These are phyloP conservation scores for Venturia aucupariae DNA, from an alignment of 2,329 filamentous ascomycete species.

Conservation along the genomic window DNA sequence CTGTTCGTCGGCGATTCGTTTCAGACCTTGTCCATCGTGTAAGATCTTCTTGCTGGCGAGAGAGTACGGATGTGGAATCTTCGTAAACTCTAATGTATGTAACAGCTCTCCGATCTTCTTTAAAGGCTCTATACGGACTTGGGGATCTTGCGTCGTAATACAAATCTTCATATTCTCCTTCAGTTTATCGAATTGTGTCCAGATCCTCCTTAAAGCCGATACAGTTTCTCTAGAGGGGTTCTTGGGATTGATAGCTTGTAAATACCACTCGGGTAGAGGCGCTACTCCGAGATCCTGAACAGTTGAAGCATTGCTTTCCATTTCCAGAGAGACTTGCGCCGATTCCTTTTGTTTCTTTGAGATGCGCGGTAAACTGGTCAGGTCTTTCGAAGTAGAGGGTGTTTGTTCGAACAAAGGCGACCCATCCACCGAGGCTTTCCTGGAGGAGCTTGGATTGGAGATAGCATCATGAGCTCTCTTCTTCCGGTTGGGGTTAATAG, in stretches of 20 bases:
- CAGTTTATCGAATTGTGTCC: neutral
- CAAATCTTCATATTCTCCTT: neutral
- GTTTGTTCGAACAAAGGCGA: neutral
- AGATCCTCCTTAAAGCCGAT: neutral
- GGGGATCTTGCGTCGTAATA: neutral
- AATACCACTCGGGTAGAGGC: conserved; percentile 9
- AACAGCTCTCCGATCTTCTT: neutral
- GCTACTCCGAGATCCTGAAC: neutral
- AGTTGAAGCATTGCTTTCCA: neutral
- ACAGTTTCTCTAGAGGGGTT: no score
- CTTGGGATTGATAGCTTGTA: neutral
- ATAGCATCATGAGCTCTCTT: neutral
- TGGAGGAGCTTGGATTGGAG: neutral
- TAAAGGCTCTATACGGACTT: neutral
- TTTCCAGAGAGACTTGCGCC: neutral
- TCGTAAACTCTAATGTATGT: neutral
- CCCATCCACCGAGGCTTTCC: neutral
- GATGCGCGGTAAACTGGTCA: neutral
- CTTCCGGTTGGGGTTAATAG: neutral
- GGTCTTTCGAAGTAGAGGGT: neutral
- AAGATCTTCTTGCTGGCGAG: neutral
- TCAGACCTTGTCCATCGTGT: neutral
- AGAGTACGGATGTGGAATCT: neutral
- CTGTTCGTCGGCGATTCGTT: neutral
- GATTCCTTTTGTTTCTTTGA: neutral